Evolutionary conservation across 2,329 filamentous ascomycete species (phyloP), one percentile per base, ranked within the genome.

Genomic region (Diplodia intermedia): DNA sequence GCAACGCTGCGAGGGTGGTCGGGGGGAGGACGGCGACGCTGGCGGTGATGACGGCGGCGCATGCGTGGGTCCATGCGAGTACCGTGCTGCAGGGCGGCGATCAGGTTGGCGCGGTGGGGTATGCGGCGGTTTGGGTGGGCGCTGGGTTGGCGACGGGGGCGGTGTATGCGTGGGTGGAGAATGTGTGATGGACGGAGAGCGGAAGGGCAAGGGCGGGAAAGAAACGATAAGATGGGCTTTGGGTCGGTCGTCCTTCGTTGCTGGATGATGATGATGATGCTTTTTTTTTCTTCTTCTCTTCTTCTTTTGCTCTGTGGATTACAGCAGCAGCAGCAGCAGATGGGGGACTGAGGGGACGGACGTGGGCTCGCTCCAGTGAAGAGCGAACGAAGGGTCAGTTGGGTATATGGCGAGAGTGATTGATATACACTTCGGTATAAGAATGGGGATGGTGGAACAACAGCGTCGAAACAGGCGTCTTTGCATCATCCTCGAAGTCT

Each of bases 81-180:
- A 90, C 88, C 0, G 81, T 97, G 23, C 38, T 68, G 33, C 83
- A 87, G 54, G 91, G 92, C 4, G 88, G 92, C 12, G 90, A 94
- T 73, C 70, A 86, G 4, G 73, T 82, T 0, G 94, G 94, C 12
- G 92, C 93, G 1, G 80, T 84, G 3, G 87, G 86, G 0, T 98
- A 93, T 84, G 89, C 91, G 1, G 82, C 82, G 26, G 83, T 94
- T 43, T 97, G 93, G 93, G 87, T 86, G n/a, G 73, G 84, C 26
- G 91, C 90, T 7, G 86, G 87, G 3, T 76, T 85, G 14, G 75
- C 89, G 66, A 86, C 87, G 2, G 90, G 90, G 79, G 83, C 72
- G 76, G 86, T 76, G 78, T 86, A 76, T 82, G 79, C 77, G 12
- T 86, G 83, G 82, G 80, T 86, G 15, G 84, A 81, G 14, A 79